These are phyloP conservation scores for Neofusicoccum parvum DNA, from an alignment of 2,329 filamentous ascomycete genomes.

Conservation along the genomic window DNA sequence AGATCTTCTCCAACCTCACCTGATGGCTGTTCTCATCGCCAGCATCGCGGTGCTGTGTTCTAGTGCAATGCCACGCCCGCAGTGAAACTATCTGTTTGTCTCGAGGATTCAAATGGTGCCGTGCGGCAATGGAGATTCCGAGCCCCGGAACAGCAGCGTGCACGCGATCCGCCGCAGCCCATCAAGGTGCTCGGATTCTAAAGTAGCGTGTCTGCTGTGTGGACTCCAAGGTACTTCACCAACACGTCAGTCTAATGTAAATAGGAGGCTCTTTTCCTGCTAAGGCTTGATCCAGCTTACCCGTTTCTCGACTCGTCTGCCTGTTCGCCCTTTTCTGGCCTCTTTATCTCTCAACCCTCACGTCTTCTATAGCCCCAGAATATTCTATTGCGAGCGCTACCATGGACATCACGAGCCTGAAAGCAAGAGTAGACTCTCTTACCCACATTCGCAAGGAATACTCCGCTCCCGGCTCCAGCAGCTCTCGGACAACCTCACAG, in stretches of 20 bases:
- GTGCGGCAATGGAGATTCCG: not conserved
- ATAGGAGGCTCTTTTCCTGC: not conserved
- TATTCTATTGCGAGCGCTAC: not conserved
- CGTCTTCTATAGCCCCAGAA: not conserved
- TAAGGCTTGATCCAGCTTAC: not conserved
- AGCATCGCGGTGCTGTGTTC: no score
- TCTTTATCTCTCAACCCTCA: not conserved
- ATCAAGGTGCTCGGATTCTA: constrained; percentile 18
- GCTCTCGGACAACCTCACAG: not conserved
- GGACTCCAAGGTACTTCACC: constrained; percentile 18
- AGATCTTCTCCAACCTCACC: no score
- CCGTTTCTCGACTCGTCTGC: not conserved
- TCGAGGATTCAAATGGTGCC: no score
- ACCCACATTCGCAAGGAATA: not conserved
- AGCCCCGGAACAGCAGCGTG: not conserved
- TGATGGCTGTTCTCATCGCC: no score
- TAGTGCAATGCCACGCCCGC: no score
- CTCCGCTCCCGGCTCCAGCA: not conserved
- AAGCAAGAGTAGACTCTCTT: not conserved
- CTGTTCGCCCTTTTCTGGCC: not conserved
- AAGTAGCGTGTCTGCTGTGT: not conserved
- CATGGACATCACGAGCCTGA: not conserved
- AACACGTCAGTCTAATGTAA: not conserved
- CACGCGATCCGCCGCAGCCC: not conserved
- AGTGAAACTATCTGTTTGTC: no score